Base-by-base conservation (phyloP, 2,329 filamentous ascomycete species). In the Xylariaceae sp. region DNA sequence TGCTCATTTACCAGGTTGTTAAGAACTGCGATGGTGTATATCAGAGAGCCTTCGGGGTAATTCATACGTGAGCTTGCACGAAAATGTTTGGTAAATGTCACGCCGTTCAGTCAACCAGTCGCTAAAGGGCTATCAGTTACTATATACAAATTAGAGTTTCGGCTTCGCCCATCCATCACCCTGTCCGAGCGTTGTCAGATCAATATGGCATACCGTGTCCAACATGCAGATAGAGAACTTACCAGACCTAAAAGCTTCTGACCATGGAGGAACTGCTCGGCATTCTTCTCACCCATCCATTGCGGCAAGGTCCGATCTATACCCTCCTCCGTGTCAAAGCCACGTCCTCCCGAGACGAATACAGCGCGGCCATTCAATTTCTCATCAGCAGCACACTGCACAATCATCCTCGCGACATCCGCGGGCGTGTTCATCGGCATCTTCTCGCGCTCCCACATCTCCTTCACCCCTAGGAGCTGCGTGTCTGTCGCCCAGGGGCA, bases 401-500 rank as follows among this genome's bases (percentile, higher is more conserved):
- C 37, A 26, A 38, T 38, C 24, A 38, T 30, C 13, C 15, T 12
- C n/a, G 37, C 37, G 13, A 38, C 37, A 26, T 38, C 37, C 11
- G 4, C 11, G 24, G 37, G 37, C 7, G 7, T 13, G 37, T 38
- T 38, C 13, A 38, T 38, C 13, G 37, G 37, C 37, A 38, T 30
- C 37, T 17, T 31, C 28, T 38, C 37, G 18, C 16, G 24, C 24
- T 17, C 37, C 37, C 37, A 38, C 16, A 18, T 31, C 11, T 38
- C 37, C 17, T 31, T 30, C n/a, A 38, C 28, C 9, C 37, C 37
- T 12, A 38, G 24, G 4, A 38, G 13, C 37, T 38, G 37, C 4
- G 37, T 38, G 16, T 38, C 37, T 24, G 37, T 38, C 16, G 37
- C 37, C 37, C 37, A 38, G 28, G 37, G 37, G 16, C 37, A 38